Percentiles rank a stretch among this genome's conserved stretches.
These are phyloP conservation scores for Sicyos baderoa DNA, from an alignment of 306 rosid species.

Conservation along the genomic window DNA sequence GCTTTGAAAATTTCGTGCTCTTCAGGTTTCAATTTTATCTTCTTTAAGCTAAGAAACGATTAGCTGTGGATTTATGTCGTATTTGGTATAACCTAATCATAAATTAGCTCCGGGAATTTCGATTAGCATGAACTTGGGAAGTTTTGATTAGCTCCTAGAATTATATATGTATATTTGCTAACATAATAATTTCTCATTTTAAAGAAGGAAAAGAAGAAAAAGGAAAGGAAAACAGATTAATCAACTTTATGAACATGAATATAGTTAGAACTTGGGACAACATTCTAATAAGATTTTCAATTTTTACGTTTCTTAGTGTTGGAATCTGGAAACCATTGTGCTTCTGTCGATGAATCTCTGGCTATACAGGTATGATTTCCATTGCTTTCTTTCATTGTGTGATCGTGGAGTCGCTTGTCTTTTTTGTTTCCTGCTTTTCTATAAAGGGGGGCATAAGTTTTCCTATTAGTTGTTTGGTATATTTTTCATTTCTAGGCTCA, in stretches of 20 bases:
- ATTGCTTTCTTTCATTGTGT: neutral
- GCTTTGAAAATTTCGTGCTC: constrained; percentile 48
- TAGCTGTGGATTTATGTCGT: neutral
- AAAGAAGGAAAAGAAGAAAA: neutral
- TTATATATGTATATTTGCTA: too few relatives aligned
- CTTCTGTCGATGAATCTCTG: constrained; percentile 29
- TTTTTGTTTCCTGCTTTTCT: neutral
- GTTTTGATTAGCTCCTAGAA: neutral
- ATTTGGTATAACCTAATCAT: neutral
- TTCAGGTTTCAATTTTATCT: constrained; percentile 45
- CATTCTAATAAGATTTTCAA: constrained; percentile 10
- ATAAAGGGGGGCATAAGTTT: neutral
- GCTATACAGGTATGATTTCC: constrained; percentile 33
- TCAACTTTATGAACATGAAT: constrained; percentile 12
- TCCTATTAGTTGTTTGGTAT: constrained; percentile 24
- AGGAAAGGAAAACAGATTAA: neutral
- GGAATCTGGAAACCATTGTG: constrained; percentile 36
- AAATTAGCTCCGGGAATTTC: neutral
- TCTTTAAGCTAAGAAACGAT: neutral
- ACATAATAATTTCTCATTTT: neutral
- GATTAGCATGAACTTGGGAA: neutral
- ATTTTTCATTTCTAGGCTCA: constrained; percentile 32
- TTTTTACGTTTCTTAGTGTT: constrained; percentile 24
- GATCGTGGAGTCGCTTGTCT: neutral
- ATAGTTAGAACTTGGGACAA: neutral